These are phyloP conservation scores for Conringia planisiliqua DNA, from an alignment of 345 rosid species.

Conservation along the genomic window DNA sequence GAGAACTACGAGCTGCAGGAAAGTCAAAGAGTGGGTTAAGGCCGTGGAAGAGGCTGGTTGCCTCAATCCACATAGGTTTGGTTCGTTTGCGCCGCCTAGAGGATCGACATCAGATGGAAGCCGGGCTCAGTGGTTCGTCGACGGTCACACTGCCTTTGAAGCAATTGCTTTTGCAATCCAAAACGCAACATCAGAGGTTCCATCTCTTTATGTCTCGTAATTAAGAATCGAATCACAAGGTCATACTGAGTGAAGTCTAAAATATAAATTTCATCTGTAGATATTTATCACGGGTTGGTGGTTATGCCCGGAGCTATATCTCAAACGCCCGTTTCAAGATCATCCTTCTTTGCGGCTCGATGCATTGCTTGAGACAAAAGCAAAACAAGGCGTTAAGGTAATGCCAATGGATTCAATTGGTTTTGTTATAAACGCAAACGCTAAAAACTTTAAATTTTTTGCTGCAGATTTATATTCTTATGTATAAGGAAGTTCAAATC, in stretches of 20 bases:
- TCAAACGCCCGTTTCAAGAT: constrained; percentile 77
- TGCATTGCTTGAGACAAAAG: constrained; percentile 74
- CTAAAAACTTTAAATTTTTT: background rate
- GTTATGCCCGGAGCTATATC: constrained; percentile 92
- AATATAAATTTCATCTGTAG: constrained; percentile 35
- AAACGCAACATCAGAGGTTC: constrained; percentile 83
- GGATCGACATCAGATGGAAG: constrained; percentile 82
- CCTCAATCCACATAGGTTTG: constrained; percentile 77
- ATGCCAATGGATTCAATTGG: background rate
- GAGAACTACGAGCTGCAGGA: constrained; percentile 55
- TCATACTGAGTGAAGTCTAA: background rate
- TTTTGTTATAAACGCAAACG: background rate
- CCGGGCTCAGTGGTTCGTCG: constrained; percentile 89
- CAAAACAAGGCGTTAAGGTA: constrained; percentile 90
- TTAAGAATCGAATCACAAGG: background rate
- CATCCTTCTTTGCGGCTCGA: constrained; percentile 65
- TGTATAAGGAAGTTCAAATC: constrained; percentile 88
- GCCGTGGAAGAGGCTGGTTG: constrained; percentile 70
- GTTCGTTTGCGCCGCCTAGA: constrained; percentile 79
- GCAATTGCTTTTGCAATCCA: constrained; percentile 83
- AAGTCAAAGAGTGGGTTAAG: constrained; percentile 72
- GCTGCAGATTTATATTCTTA: constrained; percentile 80
- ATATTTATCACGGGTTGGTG: constrained; percentile 97
- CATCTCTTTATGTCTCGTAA: background rate
- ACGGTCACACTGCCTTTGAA: constrained; percentile 88